phyloP scores from a whole-genome alignment of 2,329 filamentous ascomycete genomes.

The Penicillium sclerotiorum region DNA sequence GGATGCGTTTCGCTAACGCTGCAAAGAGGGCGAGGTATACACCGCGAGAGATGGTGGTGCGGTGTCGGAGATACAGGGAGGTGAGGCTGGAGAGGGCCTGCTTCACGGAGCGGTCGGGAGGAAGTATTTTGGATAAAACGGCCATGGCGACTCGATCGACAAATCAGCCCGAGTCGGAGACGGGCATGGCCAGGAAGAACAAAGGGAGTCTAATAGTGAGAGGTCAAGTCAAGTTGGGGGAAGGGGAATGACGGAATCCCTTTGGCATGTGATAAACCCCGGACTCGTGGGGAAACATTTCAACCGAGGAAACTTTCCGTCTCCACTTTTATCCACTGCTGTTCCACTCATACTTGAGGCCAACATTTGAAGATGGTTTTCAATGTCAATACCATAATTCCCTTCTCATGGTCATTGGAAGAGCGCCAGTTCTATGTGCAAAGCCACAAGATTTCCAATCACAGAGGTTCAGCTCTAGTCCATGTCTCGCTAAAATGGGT shows the following conservation, averaged over 20 bases:
- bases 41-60: conserved; percentile 77
- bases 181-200: conserved; percentile 20
- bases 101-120: conserved; percentile 67
- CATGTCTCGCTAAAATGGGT: too few relatives aligned
- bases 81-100: conserved; percentile 68
- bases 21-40: conserved; percentile 82
- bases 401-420: too few relatives aligned
- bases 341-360: too few relatives aligned
- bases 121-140: conserved; percentile 70
- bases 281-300: conserved; percentile 20
- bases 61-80: conserved; percentile 74
- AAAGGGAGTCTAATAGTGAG: background rate
- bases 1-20: conserved; percentile 81
- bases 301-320: conserved; percentile 19
- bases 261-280: conserved; percentile 30
- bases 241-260: conserved; percentile 3
- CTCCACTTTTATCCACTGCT: background rate
- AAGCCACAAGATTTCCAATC: too few relatives aligned
- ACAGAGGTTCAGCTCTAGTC: too few relatives aligned
- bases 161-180: conserved; percentile 22
- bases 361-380: too few relatives aligned
- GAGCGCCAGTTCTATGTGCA: too few relatives aligned
- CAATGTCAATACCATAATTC: too few relatives aligned
- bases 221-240: background rate
- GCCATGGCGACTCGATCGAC: conserved; percentile 59